Conservation (phyloP, 2,329 filamentous ascomycete species). For the Fusarium austroafricanum region DNA sequence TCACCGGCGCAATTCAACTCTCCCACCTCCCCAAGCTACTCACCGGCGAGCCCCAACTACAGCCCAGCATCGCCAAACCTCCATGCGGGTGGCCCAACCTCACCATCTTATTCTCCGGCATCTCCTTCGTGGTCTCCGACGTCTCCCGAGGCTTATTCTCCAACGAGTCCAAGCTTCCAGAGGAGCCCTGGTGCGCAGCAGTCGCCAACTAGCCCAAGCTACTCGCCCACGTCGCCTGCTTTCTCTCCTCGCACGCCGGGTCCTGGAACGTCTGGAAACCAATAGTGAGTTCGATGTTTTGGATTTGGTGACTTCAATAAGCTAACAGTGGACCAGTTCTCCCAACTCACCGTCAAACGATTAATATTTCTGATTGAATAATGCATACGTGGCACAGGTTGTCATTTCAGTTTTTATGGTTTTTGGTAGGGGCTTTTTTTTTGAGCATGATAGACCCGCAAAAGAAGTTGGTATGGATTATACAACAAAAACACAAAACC, state of each 20-base stretch:
- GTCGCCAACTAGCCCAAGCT: slow-evolving; percentile 76
- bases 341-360: slow-evolving; percentile 58
- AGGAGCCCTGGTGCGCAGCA: slow-evolving; percentile 64
- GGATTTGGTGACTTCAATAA: neutral
- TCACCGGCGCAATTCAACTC: slow-evolving; percentile 80
- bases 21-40: slow-evolving; percentile 79
- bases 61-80: slow-evolving; percentile 74
- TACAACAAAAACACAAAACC: slow-evolving; percentile 34
- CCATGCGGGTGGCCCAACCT: slow-evolving; percentile 58
- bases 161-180: slow-evolving; percentile 71
- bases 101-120: slow-evolving; percentile 74
- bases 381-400: slow-evolving; percentile 51
- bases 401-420: slow-evolving; percentile 45
- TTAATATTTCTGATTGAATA: slow-evolving; percentile 51
- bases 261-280: slow-evolving; percentile 57
- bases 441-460: slow-evolving; percentile 48
- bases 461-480: slow-evolving; percentile 37
- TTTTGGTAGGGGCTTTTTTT: slow-evolving; percentile 28
- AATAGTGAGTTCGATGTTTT: slow-evolving; percentile 50
- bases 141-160: slow-evolving; percentile 72
- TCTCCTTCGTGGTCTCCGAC: slow-evolving; percentile 85
- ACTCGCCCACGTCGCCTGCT: slow-evolving; percentile 71
- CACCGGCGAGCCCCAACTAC: slow-evolving; percentile 77
- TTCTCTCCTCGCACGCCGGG: slow-evolving; percentile 61
- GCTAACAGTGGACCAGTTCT: slow-evolving; percentile 55